A percentile compares a stretch with the other conserved stretches of the same genome.
These are phyloP conservation scores for Fonsecaea monophora DNA, from an alignment of 2,329 filamentous ascomycete species.

Conservation along the genomic window DNA sequence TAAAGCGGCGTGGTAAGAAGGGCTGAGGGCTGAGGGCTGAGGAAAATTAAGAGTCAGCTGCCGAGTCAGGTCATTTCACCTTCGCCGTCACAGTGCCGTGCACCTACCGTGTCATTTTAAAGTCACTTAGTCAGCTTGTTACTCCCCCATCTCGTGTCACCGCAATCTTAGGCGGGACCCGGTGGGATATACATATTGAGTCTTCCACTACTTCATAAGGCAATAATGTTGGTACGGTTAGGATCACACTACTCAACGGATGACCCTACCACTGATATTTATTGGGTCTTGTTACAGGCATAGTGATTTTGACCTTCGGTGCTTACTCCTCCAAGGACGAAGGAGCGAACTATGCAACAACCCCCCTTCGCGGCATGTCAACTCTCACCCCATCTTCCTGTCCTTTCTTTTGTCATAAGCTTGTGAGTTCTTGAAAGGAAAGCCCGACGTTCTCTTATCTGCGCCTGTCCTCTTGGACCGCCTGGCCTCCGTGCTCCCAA, in stretches of 20 bases:
- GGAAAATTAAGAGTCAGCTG: constrained; percentile 2
- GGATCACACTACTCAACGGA: not conserved
- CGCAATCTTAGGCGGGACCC: not conserved
- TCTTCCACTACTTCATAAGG: not conserved
- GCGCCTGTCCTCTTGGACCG: constrained; percentile 69
- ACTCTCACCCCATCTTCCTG: constrained; percentile 44
- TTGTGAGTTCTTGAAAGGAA: constrained; percentile 68
- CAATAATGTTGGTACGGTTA: not conserved
- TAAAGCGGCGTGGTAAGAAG: constrained; percentile 9
- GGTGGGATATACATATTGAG: not conserved
- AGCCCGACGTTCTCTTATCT: constrained; percentile 71
- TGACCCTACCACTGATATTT: not conserved
- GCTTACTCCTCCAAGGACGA: not conserved
- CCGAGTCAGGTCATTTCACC: constrained; percentile 1
- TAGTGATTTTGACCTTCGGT: not conserved
- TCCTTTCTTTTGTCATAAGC: constrained; percentile 60
- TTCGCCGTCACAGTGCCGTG: not conserved
- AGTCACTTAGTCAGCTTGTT: not conserved
- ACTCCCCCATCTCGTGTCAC: not conserved
- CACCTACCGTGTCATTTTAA: constrained; percentile 6
- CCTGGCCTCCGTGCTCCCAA: constrained; percentile 62
- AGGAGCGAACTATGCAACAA: not conserved
- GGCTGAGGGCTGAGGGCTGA: not conserved
- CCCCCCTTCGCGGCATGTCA: not conserved
- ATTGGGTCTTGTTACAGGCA: not conserved